Evolutionary conservation across 1,139 yeast species (phyloP).

Genomic region (Taphrina flavorubra): DNA sequence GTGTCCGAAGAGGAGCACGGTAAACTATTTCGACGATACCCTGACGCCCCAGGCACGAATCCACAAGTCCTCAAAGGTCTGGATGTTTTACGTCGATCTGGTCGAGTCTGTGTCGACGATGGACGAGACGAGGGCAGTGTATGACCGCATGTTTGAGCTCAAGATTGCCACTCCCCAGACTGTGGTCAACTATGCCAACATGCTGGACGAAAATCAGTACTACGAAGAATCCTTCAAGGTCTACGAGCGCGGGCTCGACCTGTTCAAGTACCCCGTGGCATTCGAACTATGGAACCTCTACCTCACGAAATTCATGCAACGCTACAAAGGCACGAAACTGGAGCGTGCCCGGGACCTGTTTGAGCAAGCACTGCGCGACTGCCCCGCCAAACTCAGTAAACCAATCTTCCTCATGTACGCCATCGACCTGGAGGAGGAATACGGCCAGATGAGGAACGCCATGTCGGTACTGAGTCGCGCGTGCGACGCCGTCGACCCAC

Average conservation of each 20-base stretch:
- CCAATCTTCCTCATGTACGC: slow-evolving; percentile 64
- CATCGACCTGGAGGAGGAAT: slow-evolving; percentile 61
- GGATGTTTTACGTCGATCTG: slow-evolving; percentile 78
- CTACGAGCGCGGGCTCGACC: slow-evolving; percentile 68
- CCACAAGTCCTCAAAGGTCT: slow-evolving; percentile 66
- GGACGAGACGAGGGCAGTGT: slow-evolving; percentile 57
- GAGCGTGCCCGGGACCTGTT: slow-evolving; percentile 77
- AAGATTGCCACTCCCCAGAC: slow-evolving; percentile 74
- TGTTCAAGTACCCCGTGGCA: slow-evolving; percentile 67
- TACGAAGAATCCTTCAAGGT: slow-evolving; percentile 64
- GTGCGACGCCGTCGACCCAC: slow-evolving; percentile 50
- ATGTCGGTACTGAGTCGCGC: slow-evolving; percentile 58
- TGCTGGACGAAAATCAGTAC: slow-evolving; percentile 60
- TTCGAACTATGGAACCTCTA: slow-evolving; percentile 78
- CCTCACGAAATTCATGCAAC: slow-evolving; percentile 59
- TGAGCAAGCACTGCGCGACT: slow-evolving; percentile 63
- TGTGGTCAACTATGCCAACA: slow-evolving; percentile 69
- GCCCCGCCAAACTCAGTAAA: slow-evolving; percentile 60
- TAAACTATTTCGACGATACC: slow-evolving; percentile 56
- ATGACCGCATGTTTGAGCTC: slow-evolving; percentile 65
- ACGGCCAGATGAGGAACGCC: slow-evolving; percentile 57
- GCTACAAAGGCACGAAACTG: slow-evolving; percentile 49
- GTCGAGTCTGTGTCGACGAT: slow-evolving; percentile 66
- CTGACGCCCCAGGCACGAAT: slow-evolving; percentile 64
- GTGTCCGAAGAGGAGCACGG: slow-evolving; percentile 53